Conservation (phyloP, 2,329 filamentous ascomycete species). For the Hymenoscyphus scutula region DNA sequence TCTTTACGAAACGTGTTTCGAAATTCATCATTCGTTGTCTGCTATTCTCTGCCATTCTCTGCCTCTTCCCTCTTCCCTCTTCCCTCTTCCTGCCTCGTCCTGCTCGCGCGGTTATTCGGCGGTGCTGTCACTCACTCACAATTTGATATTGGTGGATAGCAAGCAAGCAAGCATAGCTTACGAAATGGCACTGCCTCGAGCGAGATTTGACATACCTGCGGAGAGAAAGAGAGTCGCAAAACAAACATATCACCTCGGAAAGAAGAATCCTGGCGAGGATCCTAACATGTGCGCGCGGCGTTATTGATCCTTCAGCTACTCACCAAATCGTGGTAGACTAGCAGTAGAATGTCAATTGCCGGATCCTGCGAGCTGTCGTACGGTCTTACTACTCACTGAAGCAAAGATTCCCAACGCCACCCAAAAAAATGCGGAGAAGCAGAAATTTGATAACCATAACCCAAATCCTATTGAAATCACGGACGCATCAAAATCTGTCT, state of each 20-base stretch:
- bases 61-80: background rate
- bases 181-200: background rate
- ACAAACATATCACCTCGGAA: background rate
- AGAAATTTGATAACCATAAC: conserved; percentile 1
- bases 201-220: background rate
- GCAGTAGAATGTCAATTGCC: too few relatives aligned
- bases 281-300: background rate
- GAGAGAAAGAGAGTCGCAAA: background rate
- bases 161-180: background rate
- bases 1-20: background rate
- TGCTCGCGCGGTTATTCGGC: background rate
- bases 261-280: background rate
- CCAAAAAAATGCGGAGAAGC: background rate
- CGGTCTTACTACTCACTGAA: too few relatives aligned
- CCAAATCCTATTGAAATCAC: background rate
- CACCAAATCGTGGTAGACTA: too few relatives aligned
- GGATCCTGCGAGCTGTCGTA: too few relatives aligned
- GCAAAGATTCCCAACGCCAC: background rate
- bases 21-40: background rate
- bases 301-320: conserved; percentile 1
- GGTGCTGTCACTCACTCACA: background rate
- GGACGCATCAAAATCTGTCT: background rate
- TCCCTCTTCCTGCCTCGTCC: background rate
- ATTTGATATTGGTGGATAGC: background rate
- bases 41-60: too few relatives aligned